Evolutionary conservation across 129 eudicot genomes (phyloP).

Genomic region (Chrysanthemum lavandulifolium): DNA sequence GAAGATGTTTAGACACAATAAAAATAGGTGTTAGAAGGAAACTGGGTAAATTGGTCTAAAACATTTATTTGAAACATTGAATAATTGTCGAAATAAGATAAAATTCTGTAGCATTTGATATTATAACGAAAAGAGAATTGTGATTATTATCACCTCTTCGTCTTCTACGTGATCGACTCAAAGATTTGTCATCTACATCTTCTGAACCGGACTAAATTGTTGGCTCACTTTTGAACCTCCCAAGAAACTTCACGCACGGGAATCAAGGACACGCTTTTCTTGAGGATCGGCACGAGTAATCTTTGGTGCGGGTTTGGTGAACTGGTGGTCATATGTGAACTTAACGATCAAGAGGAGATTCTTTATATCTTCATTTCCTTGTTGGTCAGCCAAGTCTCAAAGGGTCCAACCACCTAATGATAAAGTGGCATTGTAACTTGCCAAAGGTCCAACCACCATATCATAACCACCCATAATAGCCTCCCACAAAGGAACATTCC

Average conservation of each 20-base stretch:
- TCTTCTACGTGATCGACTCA: slow-evolving; percentile 17
- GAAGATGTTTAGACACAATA: too few species aligned
- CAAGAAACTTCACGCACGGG: slow-evolving; percentile 50
- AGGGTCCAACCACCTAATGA: slow-evolving; percentile 62
- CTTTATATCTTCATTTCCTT: slow-evolving; percentile 81
- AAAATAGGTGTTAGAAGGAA: too few species aligned
- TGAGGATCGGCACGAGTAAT: slow-evolving; percentile 29
- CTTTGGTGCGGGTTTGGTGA: slow-evolving; percentile 24
- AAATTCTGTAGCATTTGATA: too few species aligned
- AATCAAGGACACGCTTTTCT: slow-evolving; percentile 33
- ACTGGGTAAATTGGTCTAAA: too few species aligned
- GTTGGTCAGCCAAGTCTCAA: background rate
- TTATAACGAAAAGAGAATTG: too few species aligned
- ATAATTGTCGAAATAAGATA: too few species aligned
- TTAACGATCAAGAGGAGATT: slow-evolving; percentile 40
- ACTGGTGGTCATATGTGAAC: slow-evolving; percentile 17
- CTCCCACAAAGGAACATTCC: too few species aligned
- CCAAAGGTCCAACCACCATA: too few species aligned
- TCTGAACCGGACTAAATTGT: slow-evolving; percentile 28
- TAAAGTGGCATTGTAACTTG: too few species aligned
- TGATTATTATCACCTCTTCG: too few species aligned
- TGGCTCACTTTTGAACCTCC: slow-evolving; percentile 73
- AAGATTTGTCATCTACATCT: slow-evolving; percentile 37
- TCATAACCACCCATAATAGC: too few species aligned
- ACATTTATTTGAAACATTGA: too few species aligned